These are phyloP conservation scores for Acer negundo DNA, from an alignment of 345 rosid genomes.

Conservation along the genomic window DNA sequence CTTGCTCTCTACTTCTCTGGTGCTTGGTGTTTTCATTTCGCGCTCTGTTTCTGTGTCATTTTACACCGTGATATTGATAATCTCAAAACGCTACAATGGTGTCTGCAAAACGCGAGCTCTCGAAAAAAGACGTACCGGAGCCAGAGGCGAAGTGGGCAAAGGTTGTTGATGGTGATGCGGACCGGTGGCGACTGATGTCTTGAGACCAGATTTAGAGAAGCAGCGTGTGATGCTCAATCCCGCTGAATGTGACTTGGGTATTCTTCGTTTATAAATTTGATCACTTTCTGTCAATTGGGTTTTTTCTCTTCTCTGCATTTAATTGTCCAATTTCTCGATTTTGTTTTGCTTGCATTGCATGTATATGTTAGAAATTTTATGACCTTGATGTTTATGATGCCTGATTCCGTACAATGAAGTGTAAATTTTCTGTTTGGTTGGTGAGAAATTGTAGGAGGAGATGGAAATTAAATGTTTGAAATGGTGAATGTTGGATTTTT, in stretches of 20 bases:
- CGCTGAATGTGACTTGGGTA: constrained; percentile 36
- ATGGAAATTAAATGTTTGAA: neutral
- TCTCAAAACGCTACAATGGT: constrained; percentile 21
- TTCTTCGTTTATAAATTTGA: no score
- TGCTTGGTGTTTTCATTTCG: neutral
- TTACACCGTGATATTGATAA: neutral
- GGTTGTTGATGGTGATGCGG: neutral
- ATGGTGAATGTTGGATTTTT: neutral
- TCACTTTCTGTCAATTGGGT: neutral
- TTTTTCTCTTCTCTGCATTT: neutral
- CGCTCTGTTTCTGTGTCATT: neutral
- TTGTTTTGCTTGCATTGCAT: neutral
- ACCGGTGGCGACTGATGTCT: neutral
- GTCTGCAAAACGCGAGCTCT: constrained; percentile 20
- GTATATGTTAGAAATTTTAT: neutral
- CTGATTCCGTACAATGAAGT: neutral
- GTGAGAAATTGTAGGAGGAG: neutral
- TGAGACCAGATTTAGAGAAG: neutral
- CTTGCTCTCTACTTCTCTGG: no score
- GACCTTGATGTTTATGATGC: neutral
- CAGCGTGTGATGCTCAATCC: constrained; percentile 34
- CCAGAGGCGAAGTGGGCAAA: constrained; percentile 21
- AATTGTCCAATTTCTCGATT: neutral
- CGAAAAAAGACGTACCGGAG: neutral
- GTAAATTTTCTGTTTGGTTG: neutral